Conservation (phyloP, 2,329 filamentous ascomycete genomes). For the Lasiodiplodia gonubiensis region DNA sequence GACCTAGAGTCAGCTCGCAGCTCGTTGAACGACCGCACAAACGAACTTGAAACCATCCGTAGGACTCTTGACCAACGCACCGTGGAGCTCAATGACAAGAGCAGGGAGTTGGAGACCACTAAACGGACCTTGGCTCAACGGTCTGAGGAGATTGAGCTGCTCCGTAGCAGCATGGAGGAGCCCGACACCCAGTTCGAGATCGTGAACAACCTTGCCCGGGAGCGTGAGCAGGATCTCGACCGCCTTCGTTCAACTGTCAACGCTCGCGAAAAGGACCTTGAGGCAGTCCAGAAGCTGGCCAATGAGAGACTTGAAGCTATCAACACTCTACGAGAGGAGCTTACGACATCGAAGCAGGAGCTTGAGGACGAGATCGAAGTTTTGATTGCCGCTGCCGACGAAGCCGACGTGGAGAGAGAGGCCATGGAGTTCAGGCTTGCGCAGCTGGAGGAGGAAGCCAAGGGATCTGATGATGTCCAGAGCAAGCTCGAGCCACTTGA, state of each 20-base stretch:
- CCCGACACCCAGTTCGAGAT: slow-evolving; percentile 48
- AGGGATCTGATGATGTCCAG: slow-evolving; percentile 54
- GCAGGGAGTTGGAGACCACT: slow-evolving; percentile 44
- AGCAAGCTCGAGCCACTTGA: slow-evolving; percentile 53
- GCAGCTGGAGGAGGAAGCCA: slow-evolving; percentile 39
- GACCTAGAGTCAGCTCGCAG: slow-evolving; percentile 41
- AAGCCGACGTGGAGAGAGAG: slow-evolving; percentile 56
- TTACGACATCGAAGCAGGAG: slow-evolving; percentile 42
- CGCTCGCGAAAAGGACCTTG: slow-evolving; percentile 39
- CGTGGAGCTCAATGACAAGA: slow-evolving; percentile 43
- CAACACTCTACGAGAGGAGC: slow-evolving; percentile 57
- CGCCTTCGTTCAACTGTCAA: slow-evolving; percentile 56
- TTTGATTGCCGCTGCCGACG: slow-evolving; percentile 51
- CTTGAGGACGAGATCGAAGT: slow-evolving; percentile 61
- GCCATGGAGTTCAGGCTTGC: slow-evolving; percentile 65
- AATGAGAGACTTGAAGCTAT: slow-evolving; percentile 51
- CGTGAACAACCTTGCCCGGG: slow-evolving; percentile 50
- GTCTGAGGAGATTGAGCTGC: slow-evolving; percentile 44
- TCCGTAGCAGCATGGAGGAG: slow-evolving; percentile 44
- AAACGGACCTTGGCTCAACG: slow-evolving; percentile 44
- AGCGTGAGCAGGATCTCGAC: slow-evolving; percentile 58
- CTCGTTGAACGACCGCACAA: slow-evolving; percentile 40
- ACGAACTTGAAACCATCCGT: slow-evolving; percentile 41
- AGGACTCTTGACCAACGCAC: slow-evolving; percentile 43
- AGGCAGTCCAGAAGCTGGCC: slow-evolving; percentile 41